Percentiles rank a stretch among this genome's conserved stretches.
phyloP scores from a whole-genome alignment of 2,329 filamentous ascomycete species.

The Venturia aucupariae region DNA sequence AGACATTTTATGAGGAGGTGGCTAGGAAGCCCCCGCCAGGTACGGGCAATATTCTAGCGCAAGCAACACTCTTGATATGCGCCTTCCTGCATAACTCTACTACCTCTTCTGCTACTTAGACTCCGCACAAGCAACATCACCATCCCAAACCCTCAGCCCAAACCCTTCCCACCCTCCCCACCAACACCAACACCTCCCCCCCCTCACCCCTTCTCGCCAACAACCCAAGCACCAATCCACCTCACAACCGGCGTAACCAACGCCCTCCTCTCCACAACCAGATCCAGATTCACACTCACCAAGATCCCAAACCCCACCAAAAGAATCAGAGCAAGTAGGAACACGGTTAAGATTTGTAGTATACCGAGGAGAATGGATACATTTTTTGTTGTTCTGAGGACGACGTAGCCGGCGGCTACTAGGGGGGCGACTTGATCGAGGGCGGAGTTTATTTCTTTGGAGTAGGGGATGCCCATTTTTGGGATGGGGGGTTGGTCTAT shows the following conservation, averaged over 20 bases:
- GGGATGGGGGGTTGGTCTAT: no score
- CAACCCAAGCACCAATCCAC: not conserved
- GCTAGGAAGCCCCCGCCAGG: no score
- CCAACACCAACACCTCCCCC: no score
- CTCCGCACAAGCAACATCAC: no score
- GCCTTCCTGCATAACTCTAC: no score
- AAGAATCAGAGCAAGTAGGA: conserved; percentile 34
- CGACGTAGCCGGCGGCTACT: conserved; percentile 39
- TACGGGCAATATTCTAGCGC: no score
- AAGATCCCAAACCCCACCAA: conserved; percentile 31
- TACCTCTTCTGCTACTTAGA: no score
- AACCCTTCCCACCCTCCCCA: not conserved
- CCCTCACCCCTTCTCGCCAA: not conserved
- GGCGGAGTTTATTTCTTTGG: conserved; percentile 41
- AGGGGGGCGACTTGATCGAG: conserved; percentile 46
- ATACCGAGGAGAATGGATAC: conserved; percentile 39
- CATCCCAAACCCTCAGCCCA: no score
- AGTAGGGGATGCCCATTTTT: conserved; percentile 44
- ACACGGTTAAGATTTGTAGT: conserved; percentile 38
- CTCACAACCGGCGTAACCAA: conserved; percentile 33
- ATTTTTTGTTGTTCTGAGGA: conserved; percentile 41
- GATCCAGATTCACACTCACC: conserved; percentile 39
- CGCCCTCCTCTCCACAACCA: conserved; percentile 32
- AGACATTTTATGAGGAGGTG: no score
- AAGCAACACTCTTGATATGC: no score